phyloP scores from a whole-genome alignment of 192 early-diverging fungal species.

The Coemansia sp. region DNA sequence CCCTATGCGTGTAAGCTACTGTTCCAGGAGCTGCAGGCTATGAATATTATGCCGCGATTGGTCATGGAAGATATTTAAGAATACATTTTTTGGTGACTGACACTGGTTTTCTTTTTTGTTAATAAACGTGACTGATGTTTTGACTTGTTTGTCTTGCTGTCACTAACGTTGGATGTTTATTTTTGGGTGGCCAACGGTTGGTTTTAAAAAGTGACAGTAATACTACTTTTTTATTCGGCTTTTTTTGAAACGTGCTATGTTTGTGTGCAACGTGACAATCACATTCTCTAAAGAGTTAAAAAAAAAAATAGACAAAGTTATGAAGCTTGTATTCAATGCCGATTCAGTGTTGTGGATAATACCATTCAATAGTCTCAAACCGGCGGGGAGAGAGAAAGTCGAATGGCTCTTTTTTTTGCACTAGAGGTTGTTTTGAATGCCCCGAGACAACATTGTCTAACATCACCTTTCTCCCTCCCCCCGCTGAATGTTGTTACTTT shows the following conservation, averaged over 20 bases:
- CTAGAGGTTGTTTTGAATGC: background rate
- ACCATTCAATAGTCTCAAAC: background rate
- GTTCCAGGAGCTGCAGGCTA: conserved; percentile 99
- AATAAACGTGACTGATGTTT: background rate
- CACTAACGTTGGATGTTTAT: background rate
- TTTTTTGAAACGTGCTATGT: conserved; percentile 25
- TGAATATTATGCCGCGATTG: conserved; percentile 97
- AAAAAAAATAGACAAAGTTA: too few relatives aligned
- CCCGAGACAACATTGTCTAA: background rate
- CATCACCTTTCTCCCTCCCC: background rate
- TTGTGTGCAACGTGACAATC: conserved; percentile 89
- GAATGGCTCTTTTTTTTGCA: background rate
- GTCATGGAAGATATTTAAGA: conserved; percentile 48
- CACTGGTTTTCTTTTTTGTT: background rate
- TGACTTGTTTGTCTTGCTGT: background rate
- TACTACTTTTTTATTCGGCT: background rate
- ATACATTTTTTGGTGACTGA: background rate
- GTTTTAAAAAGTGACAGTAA: background rate
- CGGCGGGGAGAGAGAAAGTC: background rate
- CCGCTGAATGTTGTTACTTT: background rate
- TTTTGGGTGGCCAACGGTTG: background rate
- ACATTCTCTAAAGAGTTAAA: conserved; percentile 59
- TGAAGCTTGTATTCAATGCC: background rate
- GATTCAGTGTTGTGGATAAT: background rate
- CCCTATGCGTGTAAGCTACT: conserved; percentile 98